Base-by-base conservation (phyloP, 2,329 filamentous ascomycete genomes). In the Penicillium thymicola region DNA sequence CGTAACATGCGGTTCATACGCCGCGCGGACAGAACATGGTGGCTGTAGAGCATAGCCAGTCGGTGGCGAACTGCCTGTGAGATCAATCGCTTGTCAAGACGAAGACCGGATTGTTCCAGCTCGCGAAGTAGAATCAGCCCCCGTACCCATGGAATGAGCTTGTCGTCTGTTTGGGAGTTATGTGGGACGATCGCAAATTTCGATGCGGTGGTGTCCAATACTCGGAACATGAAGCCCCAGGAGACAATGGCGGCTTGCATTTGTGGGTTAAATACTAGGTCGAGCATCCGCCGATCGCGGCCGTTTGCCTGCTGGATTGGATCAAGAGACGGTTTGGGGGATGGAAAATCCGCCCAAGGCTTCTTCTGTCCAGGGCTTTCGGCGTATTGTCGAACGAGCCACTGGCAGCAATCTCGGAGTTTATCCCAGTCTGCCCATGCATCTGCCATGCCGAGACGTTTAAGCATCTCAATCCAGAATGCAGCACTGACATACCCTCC, bases 381-480 rank as follows among this genome's bases (percentile, higher is more conserved):
- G 50, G 52, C 21, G 51, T 82, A 81, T 53, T 72, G 72, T 10
- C 65, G 65, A 7, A 76, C 74, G 4, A 88, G 75, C 82, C 78
- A 82, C 42, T 81, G 62, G 13, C 79, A 74, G 27, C 86, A 72
- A 23, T 76, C 76, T 56, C 77, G 75, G 7, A 87, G 71, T 32
- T 82, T 80, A 14, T 78, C 66, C 65, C 84, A 78, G 16, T 78
- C 75, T 18, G 48, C n/a, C 54, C 54, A 56, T n/a, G 54, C 48
- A 8, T 79, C 74, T 9, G 74, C 68, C 81, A 85, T 86, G 4
- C 85, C 86, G 44, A 83, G 78, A 28, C 85, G 79, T 44, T 82
- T 82, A 41, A 88, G 65, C 10, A 86, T 74, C 65, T 87, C 84
- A 45, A 73, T 70, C 86, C 85, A 89, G 16, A 75, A 65, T 27